Base-by-base conservation (phyloP, 345 rosid genomes). In the Eucalyptus erythrocorys region DNA sequence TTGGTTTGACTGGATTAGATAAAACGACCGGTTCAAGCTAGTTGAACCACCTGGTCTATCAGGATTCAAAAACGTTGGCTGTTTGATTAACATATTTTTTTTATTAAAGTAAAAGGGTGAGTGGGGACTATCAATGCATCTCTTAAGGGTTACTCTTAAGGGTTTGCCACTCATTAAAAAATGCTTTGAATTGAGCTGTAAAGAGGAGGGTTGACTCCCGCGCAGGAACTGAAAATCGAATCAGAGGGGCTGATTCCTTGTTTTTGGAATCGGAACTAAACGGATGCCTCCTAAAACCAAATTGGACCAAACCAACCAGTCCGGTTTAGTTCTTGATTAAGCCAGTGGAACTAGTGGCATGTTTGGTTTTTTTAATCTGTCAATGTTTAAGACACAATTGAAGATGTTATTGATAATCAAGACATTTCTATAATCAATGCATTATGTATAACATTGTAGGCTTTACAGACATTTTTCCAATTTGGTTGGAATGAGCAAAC, bases 221-320 rank as follows among this genome's bases (percentile, higher is more conserved):
- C 8, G 10, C 59, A 53, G 10, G 59, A 55, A 55, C 27, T 22
- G 5, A 55, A 21, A 21, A 8, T 1, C 26, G 1, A 21, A 53
- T 21, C 10, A 53, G 24, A 0, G 26, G 26, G 57, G 26, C 12
- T 3, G 32, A 12, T 27, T 59, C 32, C 3, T 1, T 2, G 6
- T 27, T 59, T 59, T 14, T 59, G 8, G 66, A 59, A 26, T 9
- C 3, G 32, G 7, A 24, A 57, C 13, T 1, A 26, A 26, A 57
- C 12, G 5, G n/a, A 26, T 24, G 64, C 64, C n/a, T 5, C 30
- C 13, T 57, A 26, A 17, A 50, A 2, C 3, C 55, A 26, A 57
- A 57, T 13, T 4, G 5, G n/a, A 50, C 9, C 55, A 50, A 6
- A 24, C 13, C n/a, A 1, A 57, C n/a, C 3, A 11, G 0, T 57